Base-by-base conservation (phyloP, 306 rosid species). In the Malus asiatica region DNA sequence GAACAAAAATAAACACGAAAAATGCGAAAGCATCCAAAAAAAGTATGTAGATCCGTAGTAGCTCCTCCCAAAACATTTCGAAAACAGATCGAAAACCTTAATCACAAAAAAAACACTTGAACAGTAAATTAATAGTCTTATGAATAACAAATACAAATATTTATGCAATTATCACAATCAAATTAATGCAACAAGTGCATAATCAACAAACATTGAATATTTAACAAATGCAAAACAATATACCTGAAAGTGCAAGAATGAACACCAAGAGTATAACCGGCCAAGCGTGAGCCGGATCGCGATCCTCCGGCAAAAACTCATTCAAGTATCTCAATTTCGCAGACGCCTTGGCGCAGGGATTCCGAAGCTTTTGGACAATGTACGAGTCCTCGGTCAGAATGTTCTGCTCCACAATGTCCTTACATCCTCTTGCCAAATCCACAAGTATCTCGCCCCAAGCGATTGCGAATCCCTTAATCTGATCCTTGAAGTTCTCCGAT, bases 211-310 rank as follows among this genome's bases (percentile, higher is more conserved):
- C 57, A 4, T 59, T 38, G 3, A 40, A 38, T 25, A 42, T 1
- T 2, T 63, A 46, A 4, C 22, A 64, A 64, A 64, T 38, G 35
- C 44, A 53, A 48, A 45, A 38, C 32, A 48, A 29, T 51, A 67
- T 66, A 94, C 98, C 98, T 81, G 90, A 85, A 6, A 95, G 82
- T 0, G 99, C 93, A 63, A 95, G 88, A 82, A 95, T 30, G 72
- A 84, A 89, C 57, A 95, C 97, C 80, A 83, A 83, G 81, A 95
- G 72, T 5, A 95, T 86, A 65, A 95, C 87, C 18, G 91, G 84
- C 97, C 99, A 95, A 13, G 99, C 90, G 38, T 88, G 93, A 80
- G 87, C 72, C 29, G 99, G 99, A 82, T 95, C 96, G 40, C 97
- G 97, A 90, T 95, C 97, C 81, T 95, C 99, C 11, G 99, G 99